These are phyloP conservation scores for Monosporascus sp. DNA, from an alignment of 2,329 filamentous ascomycete species.

Conservation along the genomic window DNA sequence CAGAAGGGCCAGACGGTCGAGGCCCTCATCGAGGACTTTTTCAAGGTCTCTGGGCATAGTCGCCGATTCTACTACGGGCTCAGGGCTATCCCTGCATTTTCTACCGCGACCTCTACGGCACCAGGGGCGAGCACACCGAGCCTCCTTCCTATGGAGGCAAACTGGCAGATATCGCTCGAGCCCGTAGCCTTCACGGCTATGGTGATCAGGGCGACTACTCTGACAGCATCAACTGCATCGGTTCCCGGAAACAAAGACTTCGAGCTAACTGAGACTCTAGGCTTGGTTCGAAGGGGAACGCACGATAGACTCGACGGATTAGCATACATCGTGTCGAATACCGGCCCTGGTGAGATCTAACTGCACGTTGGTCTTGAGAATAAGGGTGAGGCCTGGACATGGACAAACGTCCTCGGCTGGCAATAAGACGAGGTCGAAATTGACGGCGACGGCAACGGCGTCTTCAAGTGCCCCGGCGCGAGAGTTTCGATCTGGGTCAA, in stretches of 20 bases:
- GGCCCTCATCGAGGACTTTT: slow-evolving; percentile 57
- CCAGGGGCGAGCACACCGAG: slow-evolving; percentile 39
- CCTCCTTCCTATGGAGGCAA: slow-evolving; percentile 48
- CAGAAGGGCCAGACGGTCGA: slow-evolving; percentile 36
- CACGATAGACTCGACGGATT: slow-evolving; percentile 43
- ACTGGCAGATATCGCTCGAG: slow-evolving; percentile 54
- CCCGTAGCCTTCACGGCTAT: slow-evolving; percentile 62
- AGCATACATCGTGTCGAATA: slow-evolving; percentile 53
- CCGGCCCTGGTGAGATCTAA: slow-evolving; percentile 43
- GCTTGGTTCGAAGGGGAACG: slow-evolving; percentile 49
- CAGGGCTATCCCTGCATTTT: slow-evolving; percentile 63
- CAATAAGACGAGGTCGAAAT: slow-evolving; percentile 51
- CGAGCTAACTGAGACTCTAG: slow-evolving; percentile 31
- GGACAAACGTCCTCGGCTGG: slow-evolving; percentile 60
- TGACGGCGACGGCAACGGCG: slow-evolving; percentile 53
- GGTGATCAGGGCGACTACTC: slow-evolving; percentile 61
- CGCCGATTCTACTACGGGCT: slow-evolving; percentile 60
- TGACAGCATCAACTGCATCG: slow-evolving; percentile 48
- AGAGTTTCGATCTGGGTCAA: slow-evolving; percentile 16
- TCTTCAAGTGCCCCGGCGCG: slow-evolving; percentile 43
- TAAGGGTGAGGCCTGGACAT: slow-evolving; percentile 59
- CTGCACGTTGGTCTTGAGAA: slow-evolving; percentile 60
- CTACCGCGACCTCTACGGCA: slow-evolving; percentile 67
- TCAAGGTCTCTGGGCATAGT: slow-evolving; percentile 67
- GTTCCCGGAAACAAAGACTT: no score